Conservation (phyloP, 768 basidiomycete genomes). For the Amylocystis lapponica region DNA sequence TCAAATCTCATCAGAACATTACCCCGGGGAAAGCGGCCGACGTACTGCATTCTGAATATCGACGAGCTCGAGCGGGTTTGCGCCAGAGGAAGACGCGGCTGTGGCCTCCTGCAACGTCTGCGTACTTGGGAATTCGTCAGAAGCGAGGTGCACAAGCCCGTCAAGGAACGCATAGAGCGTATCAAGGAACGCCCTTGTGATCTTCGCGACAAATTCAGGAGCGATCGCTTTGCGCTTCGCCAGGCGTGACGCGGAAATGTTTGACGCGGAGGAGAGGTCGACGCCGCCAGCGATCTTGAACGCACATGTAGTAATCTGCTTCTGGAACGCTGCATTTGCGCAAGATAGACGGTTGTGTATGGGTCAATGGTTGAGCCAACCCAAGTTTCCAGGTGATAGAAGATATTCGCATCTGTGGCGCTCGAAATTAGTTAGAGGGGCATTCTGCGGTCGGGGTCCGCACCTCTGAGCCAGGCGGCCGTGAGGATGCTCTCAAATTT, state of each 20-base stretch:
- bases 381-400: constrained; percentile 90
- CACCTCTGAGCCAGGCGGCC: constrained; percentile 79
- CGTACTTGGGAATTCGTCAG: constrained; percentile 53
- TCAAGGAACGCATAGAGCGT: constrained; percentile 81
- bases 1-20: background rate
- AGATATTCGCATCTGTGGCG: constrained; percentile 65
- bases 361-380: constrained; percentile 52
- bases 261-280: constrained; percentile 39
- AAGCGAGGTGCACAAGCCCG: constrained; percentile 76
- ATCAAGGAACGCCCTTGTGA: constrained; percentile 83
- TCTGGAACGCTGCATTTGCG: constrained; percentile 80
- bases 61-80: constrained; percentile 50
- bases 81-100: constrained; percentile 26
- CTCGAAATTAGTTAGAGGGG: background rate
- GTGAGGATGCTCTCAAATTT: constrained; percentile 80
- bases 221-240: constrained; percentile 59
- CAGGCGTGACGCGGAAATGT: constrained; percentile 42
- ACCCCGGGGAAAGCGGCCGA: background rate
- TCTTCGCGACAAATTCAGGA: constrained; percentile 60
- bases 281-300: constrained; percentile 79
- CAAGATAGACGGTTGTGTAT: constrained; percentile 68
- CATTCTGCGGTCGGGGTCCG: constrained; percentile 10
- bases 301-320: constrained; percentile 66
- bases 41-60: constrained; percentile 61
- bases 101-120: constrained; percentile 32